A percentile compares a stretch with the other conserved stretches of the same genome.
Evolutionary conservation across 2,329 filamentous ascomycete species (phyloP).

Genomic region (Curvularia lunata): DNA sequence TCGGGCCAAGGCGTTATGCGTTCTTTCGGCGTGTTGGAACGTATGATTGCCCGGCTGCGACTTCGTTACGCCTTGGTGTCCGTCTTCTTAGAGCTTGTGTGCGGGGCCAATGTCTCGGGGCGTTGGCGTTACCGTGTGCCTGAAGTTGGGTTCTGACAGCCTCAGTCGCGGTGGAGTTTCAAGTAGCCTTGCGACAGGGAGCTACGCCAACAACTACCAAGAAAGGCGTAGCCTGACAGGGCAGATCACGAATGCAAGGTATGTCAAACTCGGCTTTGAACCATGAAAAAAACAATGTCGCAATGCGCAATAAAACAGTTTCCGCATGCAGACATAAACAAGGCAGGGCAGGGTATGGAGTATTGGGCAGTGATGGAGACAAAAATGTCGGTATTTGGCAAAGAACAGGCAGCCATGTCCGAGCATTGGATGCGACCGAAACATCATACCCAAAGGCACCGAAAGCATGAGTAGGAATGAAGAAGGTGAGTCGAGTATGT

Average conservation of each 20-base stretch:
- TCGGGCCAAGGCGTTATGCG: conserved; percentile 41
- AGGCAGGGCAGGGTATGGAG: conserved; percentile 26
- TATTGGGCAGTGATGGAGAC: conserved; percentile 18
- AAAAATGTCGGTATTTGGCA: conserved; percentile 35
- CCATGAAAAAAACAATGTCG: conserved; percentile 9
- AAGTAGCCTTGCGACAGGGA: conserved; percentile 35
- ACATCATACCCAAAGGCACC: conserved; percentile 32
- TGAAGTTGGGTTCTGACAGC: conserved; percentile 37
- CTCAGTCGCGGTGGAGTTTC: conserved; percentile 45
- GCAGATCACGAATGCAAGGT: conserved; percentile 34
- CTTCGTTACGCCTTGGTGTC: conserved; percentile 37
- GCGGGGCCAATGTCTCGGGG: conserved; percentile 19
- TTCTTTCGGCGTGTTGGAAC: conserved; percentile 36
- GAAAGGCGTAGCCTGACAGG: conserved; percentile 18
- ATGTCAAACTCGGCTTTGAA: conserved; percentile 14
- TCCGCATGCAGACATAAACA: conserved; percentile 33
- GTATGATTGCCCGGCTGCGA: conserved; percentile 46
- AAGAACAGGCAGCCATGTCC: conserved; percentile 33
- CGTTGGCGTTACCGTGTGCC: conserved; percentile 23
- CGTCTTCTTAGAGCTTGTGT: conserved; percentile 25
- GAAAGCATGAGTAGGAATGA: conserved; percentile 27
- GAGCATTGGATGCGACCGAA: conserved; percentile 34
- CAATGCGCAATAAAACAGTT: conserved; percentile 24
- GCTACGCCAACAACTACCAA: conserved; percentile 36
- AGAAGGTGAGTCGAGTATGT: conserved; percentile 38